Base-by-base conservation (phyloP, 495 filamentous ascomycete species). In the Trichoderma erinaceum region DNA sequence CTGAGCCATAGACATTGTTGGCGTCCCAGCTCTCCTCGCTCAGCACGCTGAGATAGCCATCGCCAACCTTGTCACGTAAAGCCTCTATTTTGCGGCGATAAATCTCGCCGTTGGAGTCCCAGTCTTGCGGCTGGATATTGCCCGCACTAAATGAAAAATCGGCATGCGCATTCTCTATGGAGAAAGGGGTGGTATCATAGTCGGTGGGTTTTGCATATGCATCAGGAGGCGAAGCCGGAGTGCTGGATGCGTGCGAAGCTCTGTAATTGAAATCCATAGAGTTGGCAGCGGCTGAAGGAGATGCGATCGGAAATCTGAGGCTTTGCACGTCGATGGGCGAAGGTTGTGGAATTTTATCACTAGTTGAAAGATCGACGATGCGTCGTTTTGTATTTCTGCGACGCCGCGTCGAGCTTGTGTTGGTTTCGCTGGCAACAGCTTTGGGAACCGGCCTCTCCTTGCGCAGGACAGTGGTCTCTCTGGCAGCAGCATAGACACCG, bases 81-180 rank as follows among this genome's bases (percentile, higher is more conserved):
- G 89, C 89, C 76, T 95, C 92, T 63, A 98, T 86, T 71, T 93
- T 93, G 75, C 89, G 89, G 48, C 87, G 86, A 75, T 94, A 97
- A 7, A 92, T 80, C 72, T 96, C 92, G 64, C 89, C 88, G 65
- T 87, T 87, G 58, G 88, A 78, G 65, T 86, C 85, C 85, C 90
- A 90, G 66, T 90, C 82, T 67, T 82, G 79, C 38, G 75, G 76
- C 52, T 83, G 81, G 32, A 75, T 80, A 73, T 80, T 80, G 52
- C 64, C 75, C 74, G 23, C 78, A 73, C 0, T 82, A 73, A 64
- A 80, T 71, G 70, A 76, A 35, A 81, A 79, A 65, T 84, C 78
- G 23, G 83, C 81, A 41, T 80, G 81, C n/a, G 80, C 73, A 23
- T 80, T 78, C n/a, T 73, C 72, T 68, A 71, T 6, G 25, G 65